phyloP scores from a whole-genome alignment of 768 basidiomycete genomes.

The Calocybe indica region DNA sequence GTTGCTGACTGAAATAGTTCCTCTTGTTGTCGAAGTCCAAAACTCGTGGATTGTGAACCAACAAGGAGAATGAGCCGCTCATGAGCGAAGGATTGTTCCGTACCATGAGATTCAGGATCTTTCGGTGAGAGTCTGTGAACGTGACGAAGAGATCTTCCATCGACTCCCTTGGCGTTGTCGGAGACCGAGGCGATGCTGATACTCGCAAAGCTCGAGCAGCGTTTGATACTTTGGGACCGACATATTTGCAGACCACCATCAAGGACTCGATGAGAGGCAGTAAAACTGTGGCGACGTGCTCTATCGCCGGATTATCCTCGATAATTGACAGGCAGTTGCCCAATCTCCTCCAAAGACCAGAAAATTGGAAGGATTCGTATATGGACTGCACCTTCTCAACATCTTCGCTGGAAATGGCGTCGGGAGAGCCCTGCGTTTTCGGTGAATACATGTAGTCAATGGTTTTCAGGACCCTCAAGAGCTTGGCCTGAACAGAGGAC shows the following conservation, averaged over 20 bases:
- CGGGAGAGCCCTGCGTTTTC: slow-evolving; percentile 30
- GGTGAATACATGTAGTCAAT: slow-evolving; percentile 95
- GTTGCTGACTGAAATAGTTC: slow-evolving; percentile 89
- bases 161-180: slow-evolving; percentile 62
- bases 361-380: slow-evolving; percentile 89
- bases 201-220: slow-evolving; percentile 50
- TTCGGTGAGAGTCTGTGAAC: slow-evolving; percentile 91
- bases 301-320: slow-evolving; percentile 72
- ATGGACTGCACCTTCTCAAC: slow-evolving; percentile 81
- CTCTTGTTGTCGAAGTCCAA: slow-evolving; percentile 99
- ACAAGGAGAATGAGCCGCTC: slow-evolving; percentile 95
- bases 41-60: slow-evolving; percentile 93
- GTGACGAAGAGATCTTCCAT: slow-evolving; percentile 90
- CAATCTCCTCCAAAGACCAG: slow-evolving; percentile 81
- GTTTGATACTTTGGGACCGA: slow-evolving; percentile 54
- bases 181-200: slow-evolving; percentile 64
- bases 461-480: slow-evolving; percentile 91
- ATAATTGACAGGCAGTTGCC: slow-evolving; percentile 86
- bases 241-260: slow-evolving; percentile 98
- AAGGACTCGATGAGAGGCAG: slow-evolving; percentile 93
- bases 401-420: slow-evolving; percentile 41
- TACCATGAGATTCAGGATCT: slow-evolving; percentile 94
- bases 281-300: slow-evolving; percentile 88
- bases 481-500: slow-evolving; percentile 93
- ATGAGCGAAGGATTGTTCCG: slow-evolving; percentile 97